Conservation (phyloP, 192 early-diverging fungal genomes). For the Podila verticillata region DNA sequence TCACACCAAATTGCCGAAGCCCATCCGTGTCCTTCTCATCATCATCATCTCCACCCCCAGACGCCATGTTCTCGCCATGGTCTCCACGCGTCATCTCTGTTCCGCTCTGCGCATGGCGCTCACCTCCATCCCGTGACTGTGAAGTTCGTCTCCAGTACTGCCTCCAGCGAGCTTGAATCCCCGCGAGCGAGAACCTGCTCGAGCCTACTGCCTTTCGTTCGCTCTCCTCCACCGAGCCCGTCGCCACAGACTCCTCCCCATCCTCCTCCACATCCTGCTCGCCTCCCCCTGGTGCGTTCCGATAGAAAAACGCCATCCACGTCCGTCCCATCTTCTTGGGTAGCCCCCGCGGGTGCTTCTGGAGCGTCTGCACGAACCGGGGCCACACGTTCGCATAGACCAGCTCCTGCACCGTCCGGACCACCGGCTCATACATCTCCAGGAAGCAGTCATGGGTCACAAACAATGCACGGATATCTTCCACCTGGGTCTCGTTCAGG, state of each 20-base stretch:
- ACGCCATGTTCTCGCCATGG: background rate
- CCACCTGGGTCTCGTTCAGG: constrained; percentile 4
- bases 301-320: constrained; percentile 11
- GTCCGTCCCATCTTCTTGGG: constrained; percentile 3
- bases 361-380: constrained; percentile 31
- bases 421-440: constrained; percentile 46
- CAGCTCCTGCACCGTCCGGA: constrained; percentile 30
- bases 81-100: background rate
- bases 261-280: background rate
- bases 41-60: background rate
- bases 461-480: constrained; percentile 27
- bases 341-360: constrained; percentile 14
- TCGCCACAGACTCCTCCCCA: background rate
- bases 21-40: background rate
- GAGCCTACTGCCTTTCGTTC: background rate
- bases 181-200: background rate
- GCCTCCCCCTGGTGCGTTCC: background rate
- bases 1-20: constrained; percentile 32
- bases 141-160: background rate
- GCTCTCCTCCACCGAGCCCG: background rate
- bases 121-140: background rate
- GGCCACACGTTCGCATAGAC: constrained; percentile 50
- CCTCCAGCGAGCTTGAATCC: background rate
- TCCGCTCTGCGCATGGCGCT: background rate
- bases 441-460: constrained; percentile 13